A percentile compares a stretch with the other conserved stretches of the same genome.
phyloP scores from a whole-genome alignment of 768 basidiomycete genomes.

The Austroboletus eburneus region DNA sequence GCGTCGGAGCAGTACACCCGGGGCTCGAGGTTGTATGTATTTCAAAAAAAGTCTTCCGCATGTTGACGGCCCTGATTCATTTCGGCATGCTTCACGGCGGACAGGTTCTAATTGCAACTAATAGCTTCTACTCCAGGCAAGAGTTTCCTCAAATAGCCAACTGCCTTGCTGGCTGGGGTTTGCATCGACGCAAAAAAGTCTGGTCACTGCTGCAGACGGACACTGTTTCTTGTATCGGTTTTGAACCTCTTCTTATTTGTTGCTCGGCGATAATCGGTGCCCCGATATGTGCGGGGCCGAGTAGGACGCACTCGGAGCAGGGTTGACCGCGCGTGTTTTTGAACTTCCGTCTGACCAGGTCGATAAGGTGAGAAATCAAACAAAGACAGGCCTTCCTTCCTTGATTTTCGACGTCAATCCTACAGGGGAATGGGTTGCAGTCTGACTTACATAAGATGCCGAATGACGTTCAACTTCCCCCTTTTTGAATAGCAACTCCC shows the following conservation, averaged over 20 bases:
- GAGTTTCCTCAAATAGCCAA: constrained; percentile 15
- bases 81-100: constrained; percentile 23
- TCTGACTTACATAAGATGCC: too few species aligned
- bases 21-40: neutral
- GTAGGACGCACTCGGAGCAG: constrained; percentile 1
- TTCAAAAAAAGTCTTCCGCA: neutral
- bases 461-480: too few species aligned
- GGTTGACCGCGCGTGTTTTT: neutral
- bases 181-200: neutral
- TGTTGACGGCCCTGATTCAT: constrained; percentile 27
- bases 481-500: too few species aligned
- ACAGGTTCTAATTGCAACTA: neutral
- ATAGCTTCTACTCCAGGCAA: constrained; percentile 12
- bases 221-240: neutral
- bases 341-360: neutral
- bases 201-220: neutral
- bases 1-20: neutral
- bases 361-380: neutral
- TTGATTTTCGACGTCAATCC: neutral
- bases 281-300: constrained; percentile 6
- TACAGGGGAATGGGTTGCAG: too few species aligned
- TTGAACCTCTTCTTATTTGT: neutral
- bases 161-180: neutral
- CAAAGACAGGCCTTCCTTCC: neutral
- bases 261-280: neutral